These are phyloP conservation scores for Phlebiopsis flavidoalba DNA, from an alignment of 768 basidiomycete genomes.

Conservation along the genomic window DNA sequence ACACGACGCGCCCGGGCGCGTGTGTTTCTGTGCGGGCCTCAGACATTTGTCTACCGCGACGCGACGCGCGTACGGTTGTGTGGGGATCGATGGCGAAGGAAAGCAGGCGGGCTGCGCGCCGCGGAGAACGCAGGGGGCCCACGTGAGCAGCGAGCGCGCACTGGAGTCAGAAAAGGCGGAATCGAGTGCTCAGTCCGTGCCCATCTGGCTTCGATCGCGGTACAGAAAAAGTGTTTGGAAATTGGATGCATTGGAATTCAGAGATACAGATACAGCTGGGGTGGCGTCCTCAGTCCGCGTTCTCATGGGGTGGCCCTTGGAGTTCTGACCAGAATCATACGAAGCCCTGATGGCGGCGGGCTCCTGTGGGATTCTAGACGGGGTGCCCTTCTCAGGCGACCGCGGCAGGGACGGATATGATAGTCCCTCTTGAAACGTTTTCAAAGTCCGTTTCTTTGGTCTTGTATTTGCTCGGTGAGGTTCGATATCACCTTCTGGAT, in stretches of 20 bases:
- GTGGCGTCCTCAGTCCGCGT: not conserved
- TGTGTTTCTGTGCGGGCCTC: not conserved
- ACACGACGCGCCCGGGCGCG: conserved; percentile 29
- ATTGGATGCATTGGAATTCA: not conserved
- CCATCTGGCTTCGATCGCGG: not conserved
- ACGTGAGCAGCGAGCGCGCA: not conserved
- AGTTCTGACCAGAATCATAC: not conserved
- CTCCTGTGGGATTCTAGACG: not conserved
- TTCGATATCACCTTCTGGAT: conserved; percentile 77
- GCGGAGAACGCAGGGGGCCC: not conserved
- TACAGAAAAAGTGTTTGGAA: not conserved
- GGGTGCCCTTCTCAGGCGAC: conserved; percentile 8
- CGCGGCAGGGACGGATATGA: conserved; percentile 55
- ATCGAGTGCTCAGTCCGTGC: not conserved
- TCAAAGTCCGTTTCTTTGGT: conserved; percentile 82
- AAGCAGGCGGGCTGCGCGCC: not conserved
- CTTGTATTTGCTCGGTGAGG: conserved; percentile 85
- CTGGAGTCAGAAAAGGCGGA: not conserved
- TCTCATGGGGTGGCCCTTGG: not conserved
- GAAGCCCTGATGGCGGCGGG: not conserved
- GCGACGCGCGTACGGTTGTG: not conserved
- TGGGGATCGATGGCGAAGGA: not conserved
- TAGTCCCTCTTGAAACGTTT: conserved; percentile 72
- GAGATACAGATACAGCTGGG: not conserved
- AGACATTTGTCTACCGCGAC: not conserved